Base-by-base conservation (phyloP, 2,329 filamentous ascomycete genomes). In the Penicillium oxalicum region DNA sequence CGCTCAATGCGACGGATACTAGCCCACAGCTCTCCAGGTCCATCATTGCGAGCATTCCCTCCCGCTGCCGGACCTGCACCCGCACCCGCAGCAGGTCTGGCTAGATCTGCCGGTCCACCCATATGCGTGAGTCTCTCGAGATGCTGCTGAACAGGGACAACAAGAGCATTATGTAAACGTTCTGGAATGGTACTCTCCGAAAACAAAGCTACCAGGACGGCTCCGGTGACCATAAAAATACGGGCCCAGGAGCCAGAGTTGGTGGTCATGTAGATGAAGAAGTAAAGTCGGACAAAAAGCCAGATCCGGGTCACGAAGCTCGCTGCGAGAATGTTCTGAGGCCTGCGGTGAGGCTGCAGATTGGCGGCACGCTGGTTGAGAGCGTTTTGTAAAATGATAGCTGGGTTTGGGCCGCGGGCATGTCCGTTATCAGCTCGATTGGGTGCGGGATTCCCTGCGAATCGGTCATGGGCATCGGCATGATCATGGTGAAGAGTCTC, bases 261-360 rank as follows among this genome's bases (percentile, higher is more conserved):
- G 27, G 75, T 75, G 50, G 82, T 74, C 58, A 84, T 74, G 61
- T 80, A 83, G 47, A 77, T 74, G 58, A 83, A 80, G 49, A 78
- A 74, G 49, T 79, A 75, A 18, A 83, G 63, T 8, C 81, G 76
- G 42, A 81, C 65, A 25, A 82, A 73, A 2, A 83, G 71, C 81
- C 81, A 84, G 25, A 77, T 54, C 26, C 77, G 74, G 40, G 69
- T 51, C 13, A 73, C 52, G 39, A 72, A 62, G 40, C 74, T 70
- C 2, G 61, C 67, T 2, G 26, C 26, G 9, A 36, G 43, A 12
- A 45, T 26, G 13, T 45, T 45, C 35, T 45, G 34, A 18, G 58
- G 55, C 34, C 56, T 50, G 26, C 36, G 52, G 4, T 54, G 39
- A 42, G 44, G 53, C 50, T 52, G 59, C 39, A 63, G 63, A 45